Percentiles rank a stretch among this genome's conserved stretches.
phyloP scores from a whole-genome alignment of 2,329 filamentous ascomycete genomes.

The Beauveria sp. region DNA sequence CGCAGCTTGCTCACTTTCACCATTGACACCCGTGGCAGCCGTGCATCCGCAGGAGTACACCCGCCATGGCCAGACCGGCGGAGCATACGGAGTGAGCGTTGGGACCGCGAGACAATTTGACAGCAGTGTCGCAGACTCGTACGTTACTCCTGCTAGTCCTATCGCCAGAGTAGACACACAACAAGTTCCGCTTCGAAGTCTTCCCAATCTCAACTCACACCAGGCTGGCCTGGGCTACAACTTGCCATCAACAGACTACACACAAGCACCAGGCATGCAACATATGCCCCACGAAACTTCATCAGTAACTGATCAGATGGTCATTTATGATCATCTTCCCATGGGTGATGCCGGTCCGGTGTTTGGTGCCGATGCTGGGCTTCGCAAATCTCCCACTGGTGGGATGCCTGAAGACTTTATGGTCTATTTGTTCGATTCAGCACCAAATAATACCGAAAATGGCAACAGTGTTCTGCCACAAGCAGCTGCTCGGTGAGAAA shows the following conservation, averaged over 20 bases:
- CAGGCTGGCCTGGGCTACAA: background rate
- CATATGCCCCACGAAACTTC: background rate
- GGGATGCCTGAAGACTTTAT: slow-evolving; percentile 84
- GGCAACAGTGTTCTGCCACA: slow-evolving; percentile 29
- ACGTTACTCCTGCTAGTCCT: background rate
- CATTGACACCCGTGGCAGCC: background rate
- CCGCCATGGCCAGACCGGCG: background rate
- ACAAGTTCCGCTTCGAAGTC: background rate
- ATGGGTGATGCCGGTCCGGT: slow-evolving; percentile 69
- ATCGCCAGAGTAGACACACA: background rate
- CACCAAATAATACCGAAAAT: slow-evolving; percentile 32
- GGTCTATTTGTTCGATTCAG: slow-evolving; percentile 68
- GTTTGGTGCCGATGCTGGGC: slow-evolving; percentile 72
- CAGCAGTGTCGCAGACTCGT: background rate
- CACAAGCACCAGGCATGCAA: background rate
- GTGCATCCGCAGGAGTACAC: background rate
- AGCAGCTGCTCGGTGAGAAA: slow-evolving; percentile 39
- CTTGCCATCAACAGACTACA: background rate
- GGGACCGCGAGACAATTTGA: background rate
- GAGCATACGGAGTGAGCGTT: background rate
- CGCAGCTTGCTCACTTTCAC: background rate
- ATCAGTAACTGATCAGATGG: slow-evolving; percentile 40
- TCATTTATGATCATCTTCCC: slow-evolving; percentile 55
- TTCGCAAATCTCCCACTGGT: slow-evolving; percentile 75
- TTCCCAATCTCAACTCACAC: background rate